Base-by-base conservation (phyloP, 192 early-diverging fungal species). In the Coemansia sp. region DNA sequence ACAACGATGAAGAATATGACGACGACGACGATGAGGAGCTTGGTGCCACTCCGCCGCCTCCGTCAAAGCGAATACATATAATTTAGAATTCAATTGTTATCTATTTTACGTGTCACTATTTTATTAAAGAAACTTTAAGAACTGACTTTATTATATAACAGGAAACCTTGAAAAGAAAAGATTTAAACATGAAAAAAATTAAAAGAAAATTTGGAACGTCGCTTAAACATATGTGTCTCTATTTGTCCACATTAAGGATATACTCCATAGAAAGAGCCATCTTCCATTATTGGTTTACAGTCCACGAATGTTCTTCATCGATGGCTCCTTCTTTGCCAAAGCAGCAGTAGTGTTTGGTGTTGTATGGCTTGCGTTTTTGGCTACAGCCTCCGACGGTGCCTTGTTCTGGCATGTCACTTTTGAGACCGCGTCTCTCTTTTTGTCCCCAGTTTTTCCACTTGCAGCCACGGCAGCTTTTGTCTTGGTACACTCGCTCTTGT, bases 21-120 rank as follows among this genome's bases (percentile, higher is more conserved):
- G 30, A 64, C 0, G 59, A 63, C 39, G 39, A 46, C 30, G 71
- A 67, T 17, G 71, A 65, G 36, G 69, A 72, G 26, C 48, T 72
- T 10, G 69, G 50, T 13, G 69, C 69, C 2, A 72, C 69, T n/a
- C 69, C 69, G 23, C 69, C 69, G 14, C 69, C 69, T 29, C 58
- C 69, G 19, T 65, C 64, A n/a, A 72, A 72, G 42, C 48, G 70
- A 32, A n/a, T 66, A 40, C 61, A 64, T 34, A 47, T 47, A 4
- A 44, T 44, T 6, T 44, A 25, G 13, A 5, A 32, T 32, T 32
- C n/a, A n/a, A n/a, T n/a, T n/a, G n/a, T n/a, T n/a, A n/a, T n/a
- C n/a, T n/a, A n/a, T n/a, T n/a, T n/a, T n/a, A n/a, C 17, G 24
- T 15, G 23, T 26, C 27, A 33, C 22, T 27, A 14, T n/a, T 23